These are phyloP conservation scores for Hypoxylon sp. DNA, from an alignment of 2,329 filamentous ascomycete species.

Conservation along the genomic window DNA sequence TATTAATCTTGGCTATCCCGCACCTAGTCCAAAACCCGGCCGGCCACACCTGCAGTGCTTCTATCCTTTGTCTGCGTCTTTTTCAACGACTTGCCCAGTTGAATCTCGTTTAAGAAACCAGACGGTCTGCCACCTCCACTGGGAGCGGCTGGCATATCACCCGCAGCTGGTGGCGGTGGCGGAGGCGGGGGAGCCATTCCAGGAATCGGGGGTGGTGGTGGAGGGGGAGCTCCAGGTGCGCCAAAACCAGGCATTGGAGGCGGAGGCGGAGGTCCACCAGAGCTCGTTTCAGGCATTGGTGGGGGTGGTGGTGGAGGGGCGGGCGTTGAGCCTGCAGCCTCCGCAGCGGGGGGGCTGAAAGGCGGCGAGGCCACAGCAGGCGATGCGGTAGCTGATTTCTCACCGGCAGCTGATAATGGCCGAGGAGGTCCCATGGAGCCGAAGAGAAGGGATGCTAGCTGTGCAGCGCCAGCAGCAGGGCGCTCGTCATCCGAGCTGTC, in stretches of 20 bases:
- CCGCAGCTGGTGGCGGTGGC: constrained; percentile 54
- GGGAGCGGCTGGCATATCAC: constrained; percentile 57
- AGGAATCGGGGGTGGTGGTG: constrained; percentile 56
- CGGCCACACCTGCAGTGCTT: constrained; percentile 75
- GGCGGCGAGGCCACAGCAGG: constrained; percentile 51
- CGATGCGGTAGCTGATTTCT: constrained; percentile 62
- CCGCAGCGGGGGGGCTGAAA: constrained; percentile 43
- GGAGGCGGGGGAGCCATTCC: constrained; percentile 55
- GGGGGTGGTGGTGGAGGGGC: constrained; percentile 49
- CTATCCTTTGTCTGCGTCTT: constrained; percentile 92
- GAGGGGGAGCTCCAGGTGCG: constrained; percentile 52
- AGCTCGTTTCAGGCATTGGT: constrained; percentile 49
- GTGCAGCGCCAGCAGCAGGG: constrained; percentile 84
- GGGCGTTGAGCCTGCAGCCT: constrained; percentile 44
- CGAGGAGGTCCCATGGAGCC: constrained; percentile 96
- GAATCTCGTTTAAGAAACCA: constrained; percentile 82
- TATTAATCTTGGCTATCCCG: no score
- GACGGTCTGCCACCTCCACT: constrained; percentile 58
- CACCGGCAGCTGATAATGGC: constrained; percentile 82
- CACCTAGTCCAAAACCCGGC: constrained; percentile 73
- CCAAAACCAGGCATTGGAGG: constrained; percentile 51
- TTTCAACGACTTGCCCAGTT: constrained; percentile 78
- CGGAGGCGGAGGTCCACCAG: constrained; percentile 48
- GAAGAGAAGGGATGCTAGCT: constrained; percentile 93
- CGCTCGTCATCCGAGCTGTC: constrained; percentile 80